phyloP scores from a whole-genome alignment of 768 basidiomycete species.

The Lepiota venenata region DNA sequence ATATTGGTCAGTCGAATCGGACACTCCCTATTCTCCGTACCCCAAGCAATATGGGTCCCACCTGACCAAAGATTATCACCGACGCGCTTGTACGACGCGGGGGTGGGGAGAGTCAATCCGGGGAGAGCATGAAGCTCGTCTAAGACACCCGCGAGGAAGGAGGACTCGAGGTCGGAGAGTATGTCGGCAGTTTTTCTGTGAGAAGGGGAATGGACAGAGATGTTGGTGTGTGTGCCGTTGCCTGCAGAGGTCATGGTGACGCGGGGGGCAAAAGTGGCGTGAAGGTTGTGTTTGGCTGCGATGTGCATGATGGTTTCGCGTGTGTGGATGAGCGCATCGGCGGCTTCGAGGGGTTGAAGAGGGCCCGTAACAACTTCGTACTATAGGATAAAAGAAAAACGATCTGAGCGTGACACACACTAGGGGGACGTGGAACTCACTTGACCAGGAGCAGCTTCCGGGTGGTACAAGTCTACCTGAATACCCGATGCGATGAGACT shows the following conservation, averaged over 20 bases:
- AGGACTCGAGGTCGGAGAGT: conserved; percentile 38
- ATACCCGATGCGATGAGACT: conserved; percentile 47
- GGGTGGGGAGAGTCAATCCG: conserved; percentile 56
- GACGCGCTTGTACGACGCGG: conserved; percentile 63
- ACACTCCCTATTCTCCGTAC: conserved; percentile 64
- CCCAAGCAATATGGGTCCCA: conserved; percentile 69
- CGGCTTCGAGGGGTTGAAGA: conserved; percentile 58
- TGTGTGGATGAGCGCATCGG: conserved; percentile 63
- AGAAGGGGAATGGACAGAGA: conserved; percentile 52
- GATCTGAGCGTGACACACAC: not conserved
- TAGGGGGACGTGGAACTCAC: not conserved
- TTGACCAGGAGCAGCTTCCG: conserved; percentile 68
- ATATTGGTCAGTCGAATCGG: conserved; percentile 57
- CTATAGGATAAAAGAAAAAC: not conserved
- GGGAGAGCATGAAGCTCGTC: conserved; percentile 53
- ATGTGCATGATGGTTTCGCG: conserved; percentile 66
- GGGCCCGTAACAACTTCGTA: conserved; percentile 73
- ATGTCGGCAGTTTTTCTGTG: conserved; percentile 6
- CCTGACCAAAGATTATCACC: conserved; percentile 66
- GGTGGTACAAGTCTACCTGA: conserved; percentile 63
- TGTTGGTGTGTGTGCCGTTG: conserved; percentile 57
- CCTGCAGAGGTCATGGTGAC: conserved; percentile 43
- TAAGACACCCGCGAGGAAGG: conserved; percentile 61
- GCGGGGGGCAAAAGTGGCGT: conserved; percentile 65
- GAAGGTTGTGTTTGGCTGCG: conserved; percentile 62